Percentiles rank a stretch among this genome's conserved stretches.
Evolutionary conservation across 441 rosid genomes (phyloP).

Genomic region (Populus hybrid): DNA sequence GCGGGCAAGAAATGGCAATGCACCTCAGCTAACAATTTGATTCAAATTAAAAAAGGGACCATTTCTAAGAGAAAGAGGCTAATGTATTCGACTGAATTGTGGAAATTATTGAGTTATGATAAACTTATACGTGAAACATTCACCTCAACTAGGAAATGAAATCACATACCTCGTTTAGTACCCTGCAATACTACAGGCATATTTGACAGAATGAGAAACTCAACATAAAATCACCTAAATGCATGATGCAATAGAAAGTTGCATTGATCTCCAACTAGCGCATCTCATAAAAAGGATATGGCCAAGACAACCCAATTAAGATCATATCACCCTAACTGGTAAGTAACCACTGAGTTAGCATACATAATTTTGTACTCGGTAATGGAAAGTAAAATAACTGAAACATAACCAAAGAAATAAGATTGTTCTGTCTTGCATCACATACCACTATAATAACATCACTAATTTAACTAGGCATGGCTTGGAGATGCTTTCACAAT

Average conservation of each 20-base stretch:
- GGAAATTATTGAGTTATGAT: neutral
- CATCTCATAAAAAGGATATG: neutral
- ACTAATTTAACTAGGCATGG: neutral
- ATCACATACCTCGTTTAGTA: neutral
- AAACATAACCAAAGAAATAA: neutral
- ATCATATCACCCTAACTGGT: neutral
- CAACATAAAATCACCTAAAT: neutral
- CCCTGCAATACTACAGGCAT: neutral
- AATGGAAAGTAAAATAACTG: neutral
- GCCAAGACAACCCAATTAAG: neutral
- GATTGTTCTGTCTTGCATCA: neutral
- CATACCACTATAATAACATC: neutral
- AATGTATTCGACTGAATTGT: neutral
- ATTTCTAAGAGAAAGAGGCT: neutral
- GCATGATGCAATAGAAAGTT: neutral
- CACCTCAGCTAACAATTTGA: neutral
- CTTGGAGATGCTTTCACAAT: conserved; percentile 1
- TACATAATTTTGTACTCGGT: neutral
- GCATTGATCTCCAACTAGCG: neutral
- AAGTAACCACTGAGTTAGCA: too few species aligned
- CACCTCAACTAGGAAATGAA: neutral
- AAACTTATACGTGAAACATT: neutral
- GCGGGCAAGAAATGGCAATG: too few species aligned
- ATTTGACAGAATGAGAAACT: neutral
- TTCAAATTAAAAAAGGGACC: neutral